Percentiles rank a stretch among this genome's conserved stretches.
Evolutionary conservation across 1,284 basidiomycete species (phyloP).

Genomic region (Cutaneotrichosporon daszewskae): DNA sequence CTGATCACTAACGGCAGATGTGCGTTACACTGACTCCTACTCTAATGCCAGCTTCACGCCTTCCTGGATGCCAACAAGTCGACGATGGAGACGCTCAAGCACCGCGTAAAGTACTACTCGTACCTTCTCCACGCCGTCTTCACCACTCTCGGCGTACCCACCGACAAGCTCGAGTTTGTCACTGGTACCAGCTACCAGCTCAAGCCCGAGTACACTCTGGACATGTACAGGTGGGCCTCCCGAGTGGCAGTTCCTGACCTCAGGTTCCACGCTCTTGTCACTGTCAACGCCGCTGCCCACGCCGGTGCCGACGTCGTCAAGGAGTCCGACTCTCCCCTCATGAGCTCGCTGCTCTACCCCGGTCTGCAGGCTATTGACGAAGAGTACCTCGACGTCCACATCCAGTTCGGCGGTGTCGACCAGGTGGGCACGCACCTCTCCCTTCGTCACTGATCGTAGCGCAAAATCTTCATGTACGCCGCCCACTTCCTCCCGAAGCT

Average conservation of each 20-base stretch:
- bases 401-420: conserved; percentile 97
- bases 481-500: conserved; percentile 89
- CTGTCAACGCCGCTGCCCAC: conserved; percentile 95
- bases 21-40: conserved; percentile 1
- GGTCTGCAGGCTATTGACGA: conserved; percentile 96
- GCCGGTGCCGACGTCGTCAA: conserved; percentile 99
- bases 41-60: conserved; percentile 73
- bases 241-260: background rate
- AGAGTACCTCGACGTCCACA: conserved; percentile 90
- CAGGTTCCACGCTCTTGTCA: conserved; percentile 74
- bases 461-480: conserved; percentile 98
- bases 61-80: conserved; percentile 98
- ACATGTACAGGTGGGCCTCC: conserved; percentile 66
- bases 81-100: conserved; percentile 82
- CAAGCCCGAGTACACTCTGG: conserved; percentile 84
- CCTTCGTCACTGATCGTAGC: too few relatives aligned
- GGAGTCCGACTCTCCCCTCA: conserved; percentile 84
- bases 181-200: conserved; percentile 80
- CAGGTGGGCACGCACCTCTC: conserved; percentile 55
- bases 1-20: conserved; percentile 9
- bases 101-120: conserved; percentile 89
- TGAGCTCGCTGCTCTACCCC: conserved; percentile 91
- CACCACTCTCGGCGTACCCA: conserved; percentile 81
- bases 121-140: conserved; percentile 77
- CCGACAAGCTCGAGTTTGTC: conserved; percentile 74